Conservation (phyloP, 2,329 filamentous ascomycete species). For the Cordyceps cateniannulata region DNA sequence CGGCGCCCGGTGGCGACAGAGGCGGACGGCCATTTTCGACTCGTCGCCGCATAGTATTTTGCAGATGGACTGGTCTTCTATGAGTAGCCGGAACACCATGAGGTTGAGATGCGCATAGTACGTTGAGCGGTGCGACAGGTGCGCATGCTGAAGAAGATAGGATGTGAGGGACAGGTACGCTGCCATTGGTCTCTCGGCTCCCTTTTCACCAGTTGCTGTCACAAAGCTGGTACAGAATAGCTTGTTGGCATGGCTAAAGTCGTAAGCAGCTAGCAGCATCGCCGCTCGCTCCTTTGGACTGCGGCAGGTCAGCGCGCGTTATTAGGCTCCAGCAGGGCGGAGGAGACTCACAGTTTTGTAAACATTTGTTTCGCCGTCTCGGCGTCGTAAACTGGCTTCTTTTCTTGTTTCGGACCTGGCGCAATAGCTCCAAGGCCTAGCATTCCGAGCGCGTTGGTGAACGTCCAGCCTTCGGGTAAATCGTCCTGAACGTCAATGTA, state of each 20-base stretch:
- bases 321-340: slow-evolving; percentile 11
- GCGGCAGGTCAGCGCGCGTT: slow-evolving; percentile 8
- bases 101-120: slow-evolving; percentile 82
- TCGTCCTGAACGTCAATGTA: slow-evolving; percentile 89
- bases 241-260: slow-evolving; percentile 92
- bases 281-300: slow-evolving; percentile 77
- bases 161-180: slow-evolving; percentile 83
- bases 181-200: slow-evolving; percentile 66
- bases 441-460: slow-evolving; percentile 74
- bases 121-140: slow-evolving; percentile 70
- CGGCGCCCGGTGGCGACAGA: slow-evolving; percentile 85
- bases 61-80: slow-evolving; percentile 77
- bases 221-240: slow-evolving; percentile 85
- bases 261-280: slow-evolving; percentile 78
- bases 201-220: slow-evolving; percentile 54
- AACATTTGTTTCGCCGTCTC: slow-evolving; percentile 83
- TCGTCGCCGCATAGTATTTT: slow-evolving; percentile 81
- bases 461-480: slow-evolving; percentile 79
- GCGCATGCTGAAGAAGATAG: slow-evolving; percentile 88
- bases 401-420: slow-evolving; percentile 58
- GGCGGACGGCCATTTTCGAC: slow-evolving; percentile 63
- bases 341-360: slow-evolving; percentile 58
- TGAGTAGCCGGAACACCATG: slow-evolving; percentile 75
- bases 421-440: slow-evolving; percentile 76
- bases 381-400: slow-evolving; percentile 54